phyloP scores from a whole-genome alignment of 768 basidiomycete species.

The Suillus plorans region DNA sequence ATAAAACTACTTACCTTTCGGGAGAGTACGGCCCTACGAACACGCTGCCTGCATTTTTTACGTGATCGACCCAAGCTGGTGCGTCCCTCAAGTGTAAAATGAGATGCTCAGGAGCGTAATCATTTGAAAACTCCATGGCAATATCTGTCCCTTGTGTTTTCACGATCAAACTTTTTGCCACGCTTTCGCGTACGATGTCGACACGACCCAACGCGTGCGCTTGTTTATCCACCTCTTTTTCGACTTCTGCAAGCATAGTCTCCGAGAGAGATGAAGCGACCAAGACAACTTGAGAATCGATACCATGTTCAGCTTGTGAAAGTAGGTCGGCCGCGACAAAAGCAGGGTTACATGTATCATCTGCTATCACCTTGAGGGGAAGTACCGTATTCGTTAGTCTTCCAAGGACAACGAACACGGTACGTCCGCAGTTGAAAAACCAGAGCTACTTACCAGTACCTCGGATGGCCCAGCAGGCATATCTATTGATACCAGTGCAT shows the following conservation, averaged over 20 bases:
- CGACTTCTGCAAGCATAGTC: constrained; percentile 68
- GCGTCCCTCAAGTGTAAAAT: constrained; percentile 87
- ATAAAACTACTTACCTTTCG: constrained; percentile 65
- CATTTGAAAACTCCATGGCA: constrained; percentile 89
- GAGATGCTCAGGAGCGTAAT: constrained; percentile 97
- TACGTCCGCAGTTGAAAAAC: constrained; percentile 10
- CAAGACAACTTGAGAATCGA: constrained; percentile 97
- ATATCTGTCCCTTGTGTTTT: constrained; percentile 63
- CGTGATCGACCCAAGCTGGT: constrained; percentile 53
- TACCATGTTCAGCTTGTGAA: constrained; percentile 97
- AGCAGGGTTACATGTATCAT: constrained; percentile 78
- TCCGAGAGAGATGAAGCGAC: constrained; percentile 72
- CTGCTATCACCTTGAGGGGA: constrained; percentile 80
- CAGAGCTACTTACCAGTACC: constrained; percentile 65
- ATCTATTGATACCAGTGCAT: constrained; percentile 94
- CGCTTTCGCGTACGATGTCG: constrained; percentile 86
- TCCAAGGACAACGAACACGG: constrained; percentile 40
- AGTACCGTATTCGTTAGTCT: constrained; percentile 30
- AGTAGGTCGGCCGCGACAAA: constrained; percentile 97
- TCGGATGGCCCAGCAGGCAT: constrained; percentile 99
- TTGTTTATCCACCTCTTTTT: constrained; percentile 82
- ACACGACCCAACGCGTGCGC: constrained; percentile 85
- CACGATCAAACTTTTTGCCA: constrained; percentile 90
- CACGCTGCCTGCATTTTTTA: constrained; percentile 94
- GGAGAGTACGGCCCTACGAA: constrained; percentile 96